A percentile compares a stretch with the other conserved stretches of the same genome.
Evolutionary conservation across 306 rosid species (phyloP).

Genomic region (Cicer bijugum): DNA sequence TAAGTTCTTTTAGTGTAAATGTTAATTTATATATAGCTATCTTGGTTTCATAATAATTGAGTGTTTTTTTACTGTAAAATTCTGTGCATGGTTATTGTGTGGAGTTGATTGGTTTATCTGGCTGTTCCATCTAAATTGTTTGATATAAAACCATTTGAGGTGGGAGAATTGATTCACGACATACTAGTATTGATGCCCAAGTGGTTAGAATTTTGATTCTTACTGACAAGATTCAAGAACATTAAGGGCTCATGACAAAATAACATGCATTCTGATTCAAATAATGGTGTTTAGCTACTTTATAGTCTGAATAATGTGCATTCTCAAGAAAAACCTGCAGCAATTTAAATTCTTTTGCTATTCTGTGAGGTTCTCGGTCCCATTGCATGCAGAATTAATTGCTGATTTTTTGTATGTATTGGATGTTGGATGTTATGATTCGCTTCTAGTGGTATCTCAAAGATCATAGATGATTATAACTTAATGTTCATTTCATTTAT

Average conservation of each 20-base stretch:
- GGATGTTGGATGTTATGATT: conserved; percentile 1
- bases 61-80: neutral
- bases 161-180: neutral
- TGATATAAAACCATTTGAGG: conserved; percentile 2
- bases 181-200: neutral
- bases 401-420: neutral
- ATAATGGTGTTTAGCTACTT: neutral
- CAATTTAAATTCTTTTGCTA: neutral
- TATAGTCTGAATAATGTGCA: neutral
- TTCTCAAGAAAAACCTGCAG: conserved; percentile 10
- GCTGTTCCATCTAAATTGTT: conserved; percentile 8
- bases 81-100: neutral
- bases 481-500: conserved; percentile 25
- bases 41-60: neutral
- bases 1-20: neutral
- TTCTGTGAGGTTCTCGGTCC: neutral
- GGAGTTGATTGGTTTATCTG: neutral
- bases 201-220: neutral
- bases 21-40: neutral
- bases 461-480: conserved; percentile 23
- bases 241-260: neutral
- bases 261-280: neutral
- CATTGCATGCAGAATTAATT: neutral
- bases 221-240: neutral
- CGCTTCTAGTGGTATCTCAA: neutral